These are phyloP conservation scores for Curvularia sp. DNA, from an alignment of 2,329 filamentous ascomycete species.

Conservation along the genomic window DNA sequence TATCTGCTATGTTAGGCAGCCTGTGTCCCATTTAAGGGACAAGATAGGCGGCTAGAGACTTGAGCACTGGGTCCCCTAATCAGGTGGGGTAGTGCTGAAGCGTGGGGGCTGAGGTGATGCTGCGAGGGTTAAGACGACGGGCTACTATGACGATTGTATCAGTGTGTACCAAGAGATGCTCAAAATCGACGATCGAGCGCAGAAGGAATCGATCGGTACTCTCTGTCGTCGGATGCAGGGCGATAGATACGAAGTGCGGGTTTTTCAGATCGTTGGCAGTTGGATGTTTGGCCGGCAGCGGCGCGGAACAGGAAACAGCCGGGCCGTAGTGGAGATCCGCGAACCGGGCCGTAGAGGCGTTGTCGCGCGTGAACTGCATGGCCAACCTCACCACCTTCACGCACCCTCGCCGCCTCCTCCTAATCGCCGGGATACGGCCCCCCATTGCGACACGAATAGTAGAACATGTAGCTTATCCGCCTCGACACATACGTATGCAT, in stretches of 20 bases:
- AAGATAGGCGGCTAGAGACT: constrained; percentile 2
- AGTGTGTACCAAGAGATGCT: background rate
- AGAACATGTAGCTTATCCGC: background rate
- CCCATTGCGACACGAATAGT: background rate
- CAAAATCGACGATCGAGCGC: background rate
- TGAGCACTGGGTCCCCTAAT: constrained; percentile 2
- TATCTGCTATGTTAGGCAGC: constrained; percentile 17
- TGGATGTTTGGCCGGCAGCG: background rate
- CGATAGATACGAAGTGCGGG: background rate
- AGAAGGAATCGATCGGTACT: background rate
- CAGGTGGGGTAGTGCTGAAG: constrained; percentile 8
- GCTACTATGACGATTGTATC: background rate
- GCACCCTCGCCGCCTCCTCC: background rate
- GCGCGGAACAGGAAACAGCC: constrained; percentile 1
- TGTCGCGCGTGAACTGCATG: constrained; percentile 5
- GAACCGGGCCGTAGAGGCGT: constrained; percentile 3
- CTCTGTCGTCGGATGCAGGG: background rate
- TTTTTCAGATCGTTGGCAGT: background rate
- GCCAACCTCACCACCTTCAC: background rate
- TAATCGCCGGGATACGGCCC: background rate
- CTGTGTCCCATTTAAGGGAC: constrained; percentile 14
- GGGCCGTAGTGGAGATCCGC: constrained; percentile 6
- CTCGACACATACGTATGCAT: constrained; percentile 9
- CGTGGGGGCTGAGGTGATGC: constrained; percentile 6
- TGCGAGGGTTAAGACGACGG: background rate